Evolutionary conservation across 768 basidiomycete genomes (phyloP), one percentile per base, ranked within the genome.

Genomic region (Aureoboletus auriporus): DNA sequence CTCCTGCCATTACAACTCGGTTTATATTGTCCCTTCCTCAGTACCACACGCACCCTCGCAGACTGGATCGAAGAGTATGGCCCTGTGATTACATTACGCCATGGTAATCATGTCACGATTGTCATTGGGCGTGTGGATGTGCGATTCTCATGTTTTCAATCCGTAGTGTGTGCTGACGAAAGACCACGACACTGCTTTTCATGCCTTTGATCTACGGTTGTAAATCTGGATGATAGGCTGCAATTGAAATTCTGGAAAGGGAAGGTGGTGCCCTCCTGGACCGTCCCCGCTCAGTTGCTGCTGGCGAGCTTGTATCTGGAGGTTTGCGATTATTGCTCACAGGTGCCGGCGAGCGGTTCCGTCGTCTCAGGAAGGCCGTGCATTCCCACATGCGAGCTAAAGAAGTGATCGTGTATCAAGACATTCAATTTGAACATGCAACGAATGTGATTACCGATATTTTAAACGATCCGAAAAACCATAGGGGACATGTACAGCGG

Each of bases 201-300:
- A 33, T 33, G 11, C 14, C 33, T 33, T 33, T 14, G 20, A 23
- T 23, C 4, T 23, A 4, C 20, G 10, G 10, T 33, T 1, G 31
- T 33, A 4, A 8, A 33, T 33, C 33, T 14, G 33, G 11, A 8
- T 6, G 71, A 41, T 67, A 81, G 60, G 79, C 77, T 5, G 76
- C 78, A 0, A 67, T 74, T 0, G 78, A 82, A 10, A 75, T 82
- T 39, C 77, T 83, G 79, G 80, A 83, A 59, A 77, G 77, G 46
- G 75, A 78, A 49, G 80, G 80, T 0, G 72, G 72, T 0, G 57
- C 66, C 0, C 65, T 77, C 8, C 73, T 68, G 0, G 80, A 82
- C 54, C 65, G 81, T 43, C 82, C 82, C 9, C 57, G 58, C 1
- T 71, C 64, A 33, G 74, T 83, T 30, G 70, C 79, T 1, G 79